phyloP scores from a whole-genome alignment of 1,139 yeast species.

The Debaryomyces subglobosus region DNA sequence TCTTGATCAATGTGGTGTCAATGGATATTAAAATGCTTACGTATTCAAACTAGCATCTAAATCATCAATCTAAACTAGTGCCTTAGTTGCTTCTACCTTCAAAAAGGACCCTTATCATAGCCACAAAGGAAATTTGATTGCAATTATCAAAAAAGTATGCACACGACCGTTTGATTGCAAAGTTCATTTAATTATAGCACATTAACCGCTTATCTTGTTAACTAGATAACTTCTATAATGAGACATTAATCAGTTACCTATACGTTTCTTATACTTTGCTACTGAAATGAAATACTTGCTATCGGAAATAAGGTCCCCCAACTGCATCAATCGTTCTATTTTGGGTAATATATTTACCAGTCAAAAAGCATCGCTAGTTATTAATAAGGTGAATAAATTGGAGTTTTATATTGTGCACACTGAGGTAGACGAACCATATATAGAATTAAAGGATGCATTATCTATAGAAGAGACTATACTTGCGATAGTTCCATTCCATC shows the following conservation, averaged over 20 bases:
- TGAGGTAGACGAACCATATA: neutral
- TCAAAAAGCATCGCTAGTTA: constrained; percentile 19
- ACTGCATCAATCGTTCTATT: constrained; percentile 19
- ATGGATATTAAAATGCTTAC: neutral
- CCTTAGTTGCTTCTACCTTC: neutral
- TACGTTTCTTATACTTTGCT: neutral
- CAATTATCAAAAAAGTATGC: neutral
- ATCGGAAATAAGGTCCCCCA: constrained; percentile 23
- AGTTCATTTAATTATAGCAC: neutral
- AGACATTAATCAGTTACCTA: neutral
- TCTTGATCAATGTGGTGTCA: neutral
- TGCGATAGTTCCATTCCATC: constrained; percentile 19
- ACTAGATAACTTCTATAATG: neutral
- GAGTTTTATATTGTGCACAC: constrained; percentile 20
- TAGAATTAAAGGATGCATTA: constrained; percentile 17
- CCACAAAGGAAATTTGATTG: constrained; percentile 5
- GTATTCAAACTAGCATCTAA: neutral
- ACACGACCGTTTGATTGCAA: constrained; percentile 6
- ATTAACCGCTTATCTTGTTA: neutral
- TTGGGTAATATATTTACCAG: constrained; percentile 15
- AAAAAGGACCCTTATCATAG: constrained; percentile 2
- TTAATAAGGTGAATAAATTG: constrained; percentile 21
- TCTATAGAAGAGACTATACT: constrained; percentile 20
- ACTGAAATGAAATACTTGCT: constrained; percentile 20
- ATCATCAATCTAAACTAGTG: neutral